A percentile compares a stretch with the other conserved stretches of the same genome.
Evolutionary conservation across 2,329 filamentous ascomycete species (phyloP).

Genomic region (Xenoacremonium recifei): DNA sequence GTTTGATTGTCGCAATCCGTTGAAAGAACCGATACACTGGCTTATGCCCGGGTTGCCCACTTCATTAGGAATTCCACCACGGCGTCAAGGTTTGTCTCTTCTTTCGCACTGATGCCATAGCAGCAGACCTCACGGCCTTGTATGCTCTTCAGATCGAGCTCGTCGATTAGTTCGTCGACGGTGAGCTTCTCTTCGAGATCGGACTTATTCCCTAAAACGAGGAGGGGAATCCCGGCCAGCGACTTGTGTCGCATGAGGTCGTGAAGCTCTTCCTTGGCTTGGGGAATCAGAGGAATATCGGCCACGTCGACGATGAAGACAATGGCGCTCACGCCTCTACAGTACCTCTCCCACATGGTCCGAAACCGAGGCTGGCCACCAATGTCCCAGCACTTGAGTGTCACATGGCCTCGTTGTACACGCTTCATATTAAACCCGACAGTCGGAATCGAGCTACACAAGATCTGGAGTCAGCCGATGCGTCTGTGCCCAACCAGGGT

Average conservation of each 20-base stretch:
- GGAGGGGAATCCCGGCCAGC: constrained; percentile 83
- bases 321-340: constrained; percentile 94
- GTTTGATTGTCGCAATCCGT: neutral
- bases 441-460: constrained; percentile 87
- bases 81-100: constrained; percentile 97
- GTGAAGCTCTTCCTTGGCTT: constrained; percentile 91
- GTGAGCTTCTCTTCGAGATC: constrained; percentile 88
- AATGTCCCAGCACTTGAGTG: constrained; percentile 98
- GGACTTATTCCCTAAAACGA: constrained; percentile 96
- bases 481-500: constrained; percentile 7
- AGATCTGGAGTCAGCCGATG: constrained; percentile 37
- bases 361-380: constrained; percentile 96
- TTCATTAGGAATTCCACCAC: constrained; percentile 97
- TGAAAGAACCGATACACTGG: neutral
- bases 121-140: constrained; percentile 93
- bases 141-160: constrained; percentile 84
- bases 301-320: constrained; percentile 98
- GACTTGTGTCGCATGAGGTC: constrained; percentile 80
- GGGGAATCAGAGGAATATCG: constrained; percentile 74
- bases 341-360: constrained; percentile 99
- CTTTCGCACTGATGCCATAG: constrained; percentile 97
- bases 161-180: constrained; percentile 94
- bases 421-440: constrained; percentile 99
- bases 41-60: constrained; percentile 66
- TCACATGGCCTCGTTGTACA: constrained; percentile 96